phyloP scores from a whole-genome alignment of 768 basidiomycete genomes.

The Suillus occidentalis region DNA sequence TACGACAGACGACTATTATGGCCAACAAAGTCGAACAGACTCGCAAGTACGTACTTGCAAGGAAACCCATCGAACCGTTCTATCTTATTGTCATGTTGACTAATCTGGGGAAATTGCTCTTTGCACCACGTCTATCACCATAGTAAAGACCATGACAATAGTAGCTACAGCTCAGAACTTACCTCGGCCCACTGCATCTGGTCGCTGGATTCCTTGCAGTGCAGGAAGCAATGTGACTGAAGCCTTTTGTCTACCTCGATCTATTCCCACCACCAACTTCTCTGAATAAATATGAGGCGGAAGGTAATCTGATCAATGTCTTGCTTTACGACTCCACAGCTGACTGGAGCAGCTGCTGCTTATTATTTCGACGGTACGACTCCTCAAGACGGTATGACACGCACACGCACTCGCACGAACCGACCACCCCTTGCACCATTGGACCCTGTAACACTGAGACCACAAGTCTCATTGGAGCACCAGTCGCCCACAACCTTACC shows the following conservation, averaged over 20 bases:
- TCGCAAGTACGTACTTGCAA: no score
- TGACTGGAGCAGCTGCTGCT: slow-evolving; percentile 8
- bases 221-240: background rate
- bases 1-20: background rate
- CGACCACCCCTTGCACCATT: slow-evolving; percentile 1
- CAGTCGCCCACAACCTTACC: background rate
- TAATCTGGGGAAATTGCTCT: background rate
- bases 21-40: background rate
- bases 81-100: background rate
- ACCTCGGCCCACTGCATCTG: background rate
- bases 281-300: slow-evolving; percentile 4
- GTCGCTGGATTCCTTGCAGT: background rate
- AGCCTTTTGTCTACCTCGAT: slow-evolving; percentile 6
- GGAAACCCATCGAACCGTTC: background rate
- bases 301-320: slow-evolving; percentile 1
- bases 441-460: slow-evolving; percentile 2
- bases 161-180: background rate
- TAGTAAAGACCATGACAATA: slow-evolving; percentile 8
- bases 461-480: background rate
- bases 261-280: slow-evolving; percentile 6
- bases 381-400: slow-evolving; percentile 4
- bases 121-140: slow-evolving; percentile 6
- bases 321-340: slow-evolving; percentile 3
- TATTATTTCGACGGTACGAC: background rate
- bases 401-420: background rate